A percentile compares a stretch with the other conserved stretches of the same genome.
Conservation (phyloP, 176 grass and related monocot genomes). For the Phyllostachys edulis region DNA sequence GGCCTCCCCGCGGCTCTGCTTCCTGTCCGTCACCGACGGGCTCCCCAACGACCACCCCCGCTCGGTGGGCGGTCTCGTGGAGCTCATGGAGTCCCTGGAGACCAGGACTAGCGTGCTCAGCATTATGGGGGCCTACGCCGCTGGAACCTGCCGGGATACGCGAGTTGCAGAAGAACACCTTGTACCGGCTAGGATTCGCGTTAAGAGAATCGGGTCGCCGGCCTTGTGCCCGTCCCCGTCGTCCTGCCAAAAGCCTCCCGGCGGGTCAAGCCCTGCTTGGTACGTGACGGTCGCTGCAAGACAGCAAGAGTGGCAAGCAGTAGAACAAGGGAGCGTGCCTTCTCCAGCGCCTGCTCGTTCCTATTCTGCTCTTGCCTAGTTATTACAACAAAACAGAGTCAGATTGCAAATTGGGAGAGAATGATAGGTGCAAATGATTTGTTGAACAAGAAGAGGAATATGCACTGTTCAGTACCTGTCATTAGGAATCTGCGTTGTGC, state of each 20-base stretch:
- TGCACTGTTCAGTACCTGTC: no score
- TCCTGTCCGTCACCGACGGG: conserved; percentile 46
- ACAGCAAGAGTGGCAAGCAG: conserved; percentile 39
- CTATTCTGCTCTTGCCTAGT: no score
- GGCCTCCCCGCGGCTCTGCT: conserved; percentile 29
- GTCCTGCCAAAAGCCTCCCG: conserved; percentile 40
- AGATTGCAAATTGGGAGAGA: no score
- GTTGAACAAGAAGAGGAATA: not conserved
- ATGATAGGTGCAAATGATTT: not conserved
- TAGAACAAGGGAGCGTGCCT: not conserved
- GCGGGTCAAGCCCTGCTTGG: conserved; percentile 36
- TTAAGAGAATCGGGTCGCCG: conserved; percentile 30
- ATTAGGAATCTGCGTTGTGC: no score
- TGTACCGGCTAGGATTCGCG: not conserved
- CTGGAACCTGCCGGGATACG: no score
- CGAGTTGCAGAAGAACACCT: conserved; percentile 40
- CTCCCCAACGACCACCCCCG: conserved; percentile 41
- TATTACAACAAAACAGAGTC: no score
- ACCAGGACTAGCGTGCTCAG: not conserved
- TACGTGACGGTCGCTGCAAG: conserved; percentile 9
- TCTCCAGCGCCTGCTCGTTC: not conserved
- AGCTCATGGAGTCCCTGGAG: conserved; percentile 18
- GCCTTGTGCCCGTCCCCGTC: conserved; percentile 1
- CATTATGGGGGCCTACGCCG: no score
- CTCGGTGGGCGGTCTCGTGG: not conserved